A percentile compares a stretch with the other conserved stretches of the same genome.
Conservation (phyloP, 2,329 filamentous ascomycete genomes). For the Ascochyta rabiei region DNA sequence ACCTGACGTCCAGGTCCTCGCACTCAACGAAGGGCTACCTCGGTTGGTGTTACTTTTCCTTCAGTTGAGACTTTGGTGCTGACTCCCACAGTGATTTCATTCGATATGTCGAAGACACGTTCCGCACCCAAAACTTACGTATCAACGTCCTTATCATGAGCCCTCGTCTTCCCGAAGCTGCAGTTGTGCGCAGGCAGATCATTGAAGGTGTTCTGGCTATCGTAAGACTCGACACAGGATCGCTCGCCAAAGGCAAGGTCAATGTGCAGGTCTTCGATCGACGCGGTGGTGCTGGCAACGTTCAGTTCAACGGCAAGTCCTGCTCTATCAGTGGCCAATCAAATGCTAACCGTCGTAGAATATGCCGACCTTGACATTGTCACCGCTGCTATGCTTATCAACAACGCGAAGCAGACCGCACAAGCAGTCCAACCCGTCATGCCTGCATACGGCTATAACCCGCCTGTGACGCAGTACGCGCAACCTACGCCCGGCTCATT, state of each 20-base stretch:
- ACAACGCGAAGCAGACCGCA: slow-evolving; percentile 67
- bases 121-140: slow-evolving; percentile 72
- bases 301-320: slow-evolving; percentile 72
- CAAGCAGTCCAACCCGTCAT: slow-evolving; percentile 41
- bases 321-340: not conserved
- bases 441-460: slow-evolving; percentile 34
- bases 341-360: slow-evolving; percentile 55
- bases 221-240: slow-evolving; percentile 72
- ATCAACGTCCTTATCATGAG: slow-evolving; percentile 81
- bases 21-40: slow-evolving; percentile 71
- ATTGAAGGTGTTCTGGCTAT: slow-evolving; percentile 88
- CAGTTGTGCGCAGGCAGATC: slow-evolving; percentile 83
- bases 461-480: slow-evolving; percentile 31
- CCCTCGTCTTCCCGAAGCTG: slow-evolving; percentile 74
- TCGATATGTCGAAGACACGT: slow-evolving; percentile 78
- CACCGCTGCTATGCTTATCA: slow-evolving; percentile 80
- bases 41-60: slow-evolving; percentile 27
- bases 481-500: slow-evolving; percentile 46
- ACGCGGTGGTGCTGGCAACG: slow-evolving; percentile 72
- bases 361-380: slow-evolving; percentile 82
- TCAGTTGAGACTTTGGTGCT: not conserved
- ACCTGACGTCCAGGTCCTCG: slow-evolving; percentile 87
- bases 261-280: slow-evolving; percentile 86
- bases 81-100: slow-evolving; percentile 69
- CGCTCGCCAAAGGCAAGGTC: slow-evolving; percentile 75